Percentiles rank a stretch among this genome's conserved stretches.
Evolutionary conservation across 176 grass and related monocot genomes (phyloP).

Genomic region (Luzula sylvatica): DNA sequence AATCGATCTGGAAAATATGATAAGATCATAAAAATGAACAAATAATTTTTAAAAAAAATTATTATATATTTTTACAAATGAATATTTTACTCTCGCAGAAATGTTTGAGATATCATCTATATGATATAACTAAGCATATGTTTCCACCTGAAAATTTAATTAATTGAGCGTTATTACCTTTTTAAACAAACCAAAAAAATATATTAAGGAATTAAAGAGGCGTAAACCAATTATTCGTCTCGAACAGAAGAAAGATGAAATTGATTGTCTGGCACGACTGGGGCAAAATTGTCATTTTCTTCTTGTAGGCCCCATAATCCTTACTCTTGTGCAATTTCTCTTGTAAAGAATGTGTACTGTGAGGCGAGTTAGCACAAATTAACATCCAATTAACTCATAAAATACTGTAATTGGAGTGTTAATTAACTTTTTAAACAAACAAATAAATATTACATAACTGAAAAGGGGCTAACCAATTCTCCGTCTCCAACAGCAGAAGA

Average conservation of each 20-base stretch:
- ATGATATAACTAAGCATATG: constrained; percentile 22
- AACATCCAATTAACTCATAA: no score
- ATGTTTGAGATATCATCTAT: constrained; percentile 30
- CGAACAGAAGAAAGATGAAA: constrained; percentile 19
- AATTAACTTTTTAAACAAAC: background rate
- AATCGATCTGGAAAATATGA: constrained; percentile 31
- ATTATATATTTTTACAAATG: background rate
- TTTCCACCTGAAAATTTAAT: constrained; percentile 20
- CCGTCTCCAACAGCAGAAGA: constrained; percentile 20
- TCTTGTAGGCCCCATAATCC: constrained; percentile 20
- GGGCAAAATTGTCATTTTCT: constrained; percentile 14
- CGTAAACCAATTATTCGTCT: constrained; percentile 21
- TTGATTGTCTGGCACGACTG: constrained; percentile 4
- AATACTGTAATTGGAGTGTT: no score
- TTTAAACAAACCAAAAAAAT: no score
- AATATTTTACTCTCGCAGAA: constrained; percentile 28
- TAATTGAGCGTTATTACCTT: background rate
- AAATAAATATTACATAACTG: background rate
- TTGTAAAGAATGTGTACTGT: constrained; percentile 29
- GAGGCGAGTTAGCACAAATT: no score
- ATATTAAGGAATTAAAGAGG: background rate
- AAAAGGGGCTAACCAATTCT: constrained; percentile 19
- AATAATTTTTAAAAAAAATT: background rate
- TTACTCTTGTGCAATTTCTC: constrained; percentile 21
- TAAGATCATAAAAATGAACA: constrained; percentile 9